phyloP scores from a whole-genome alignment of 2,329 filamentous ascomycete species.

The Cucurbitaria berberidis region DNA sequence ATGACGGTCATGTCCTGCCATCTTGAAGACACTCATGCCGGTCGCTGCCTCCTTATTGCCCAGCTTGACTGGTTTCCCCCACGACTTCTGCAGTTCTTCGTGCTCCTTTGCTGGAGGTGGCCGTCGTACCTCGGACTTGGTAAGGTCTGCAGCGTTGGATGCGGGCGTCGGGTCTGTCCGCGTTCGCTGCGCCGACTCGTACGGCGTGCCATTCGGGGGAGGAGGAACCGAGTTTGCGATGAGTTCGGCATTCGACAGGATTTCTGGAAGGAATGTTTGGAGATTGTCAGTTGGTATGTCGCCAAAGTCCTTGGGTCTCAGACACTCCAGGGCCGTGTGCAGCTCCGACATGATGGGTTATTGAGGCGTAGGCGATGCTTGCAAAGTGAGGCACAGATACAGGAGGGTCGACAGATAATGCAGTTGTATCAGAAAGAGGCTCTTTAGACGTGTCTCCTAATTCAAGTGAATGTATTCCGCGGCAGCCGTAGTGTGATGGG shows the following conservation, averaged over 20 bases:
- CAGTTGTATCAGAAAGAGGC: neutral
- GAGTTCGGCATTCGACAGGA: conserved; percentile 65
- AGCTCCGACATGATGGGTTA: conserved; percentile 43
- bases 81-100: conserved; percentile 73
- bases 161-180: conserved; percentile 63
- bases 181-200: conserved; percentile 59
- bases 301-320: conserved; percentile 53
- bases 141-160: conserved; percentile 58
- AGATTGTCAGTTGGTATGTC: conserved; percentile 54
- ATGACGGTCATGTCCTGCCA: conserved; percentile 77
- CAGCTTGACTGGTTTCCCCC: conserved; percentile 82
- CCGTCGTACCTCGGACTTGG: conserved; percentile 58
- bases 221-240: conserved; percentile 79
- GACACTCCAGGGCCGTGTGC: conserved; percentile 53
- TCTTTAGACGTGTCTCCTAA: neutral
- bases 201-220: conserved; percentile 54
- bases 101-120: conserved; percentile 60
- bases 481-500: conserved; percentile 21
- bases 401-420: neutral
- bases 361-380: neutral
- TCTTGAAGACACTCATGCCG: conserved; percentile 79
- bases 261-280: conserved; percentile 47
- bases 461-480: conserved; percentile 13
- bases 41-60: conserved; percentile 75
- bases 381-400: neutral